Percentiles rank a stretch among this genome's conserved stretches.
These are phyloP conservation scores for Skeletonema tropicum DNA, from an alignment of 108 stramenopile genomes.

Conservation along the genomic window DNA sequence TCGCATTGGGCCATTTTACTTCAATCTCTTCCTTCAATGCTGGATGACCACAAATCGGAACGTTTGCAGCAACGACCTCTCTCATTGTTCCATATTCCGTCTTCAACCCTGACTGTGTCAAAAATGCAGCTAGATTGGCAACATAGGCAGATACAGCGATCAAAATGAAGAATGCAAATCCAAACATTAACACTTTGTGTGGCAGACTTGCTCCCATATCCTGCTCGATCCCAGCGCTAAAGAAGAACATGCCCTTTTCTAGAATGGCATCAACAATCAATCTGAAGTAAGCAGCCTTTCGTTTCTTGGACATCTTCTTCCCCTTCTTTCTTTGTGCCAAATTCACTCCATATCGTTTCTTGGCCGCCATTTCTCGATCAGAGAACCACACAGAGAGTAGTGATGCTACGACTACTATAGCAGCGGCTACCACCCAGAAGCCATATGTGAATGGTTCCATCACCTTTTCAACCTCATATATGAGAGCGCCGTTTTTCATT, in stretches of 20 bases:
- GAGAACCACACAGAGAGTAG: constrained; percentile 10
- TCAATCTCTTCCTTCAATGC: constrained; percentile 19
- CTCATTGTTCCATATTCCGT: not conserved
- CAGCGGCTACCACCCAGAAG: not conserved
- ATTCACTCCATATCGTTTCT: not conserved
- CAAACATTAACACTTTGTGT: constrained; percentile 27
- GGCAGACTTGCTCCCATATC: constrained; percentile 13
- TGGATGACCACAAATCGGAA: constrained; percentile 27
- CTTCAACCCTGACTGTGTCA: not conserved
- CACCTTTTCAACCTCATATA: constrained; percentile 10
- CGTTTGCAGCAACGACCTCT: not conserved
- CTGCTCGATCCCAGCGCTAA: constrained; percentile 27
- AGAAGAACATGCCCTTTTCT: constrained; percentile 21
- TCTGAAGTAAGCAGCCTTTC: not conserved
- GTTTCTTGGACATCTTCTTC: too few relatives aligned
- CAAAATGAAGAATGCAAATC: constrained; percentile 30
- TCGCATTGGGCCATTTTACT: constrained; percentile 21
- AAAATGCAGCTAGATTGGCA: constrained; percentile 28
- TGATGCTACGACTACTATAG: not conserved
- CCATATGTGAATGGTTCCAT: constrained; percentile 16
- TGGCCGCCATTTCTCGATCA: constrained; percentile 6
- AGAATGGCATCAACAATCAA: not conserved
- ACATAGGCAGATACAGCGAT: constrained; percentile 29
- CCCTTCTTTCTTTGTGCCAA: not conserved
- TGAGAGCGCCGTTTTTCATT: not conserved